These are phyloP conservation scores for Ogataea glucozyma DNA, from an alignment of 805 yeast species.

Conservation along the genomic window DNA sequence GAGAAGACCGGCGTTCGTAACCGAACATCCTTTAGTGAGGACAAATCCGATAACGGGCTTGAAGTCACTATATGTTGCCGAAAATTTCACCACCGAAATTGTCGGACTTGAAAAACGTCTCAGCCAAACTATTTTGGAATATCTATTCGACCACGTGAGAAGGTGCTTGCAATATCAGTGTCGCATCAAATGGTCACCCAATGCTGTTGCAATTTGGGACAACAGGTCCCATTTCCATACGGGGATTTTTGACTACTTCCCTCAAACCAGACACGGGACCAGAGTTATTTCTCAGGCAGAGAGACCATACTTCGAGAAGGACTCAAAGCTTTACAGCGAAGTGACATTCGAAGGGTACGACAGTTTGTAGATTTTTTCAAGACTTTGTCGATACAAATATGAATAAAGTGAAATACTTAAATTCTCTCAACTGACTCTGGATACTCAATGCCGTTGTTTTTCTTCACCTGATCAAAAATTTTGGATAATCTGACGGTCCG, in stretches of 20 bases:
- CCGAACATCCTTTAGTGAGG: slow-evolving; percentile 59
- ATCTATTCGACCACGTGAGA: slow-evolving; percentile 44
- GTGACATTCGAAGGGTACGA: slow-evolving; percentile 11
- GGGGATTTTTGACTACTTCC: slow-evolving; percentile 23
- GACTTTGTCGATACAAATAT: not conserved
- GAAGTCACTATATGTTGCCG: slow-evolving; percentile 54
- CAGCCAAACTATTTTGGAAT: slow-evolving; percentile 44
- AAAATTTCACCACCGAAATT: slow-evolving; percentile 49
- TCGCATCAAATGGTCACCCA: slow-evolving; percentile 48
- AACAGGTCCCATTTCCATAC: slow-evolving; percentile 54
- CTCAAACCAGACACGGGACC: slow-evolving; percentile 23
- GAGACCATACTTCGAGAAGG: slow-evolving; percentile 39
- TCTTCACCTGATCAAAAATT: slow-evolving; percentile 47
- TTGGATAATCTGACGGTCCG: slow-evolving; percentile 49
- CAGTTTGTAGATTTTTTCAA: not conserved
- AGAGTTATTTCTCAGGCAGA: slow-evolving; percentile 25
- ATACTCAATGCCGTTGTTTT: slow-evolving; percentile 43
- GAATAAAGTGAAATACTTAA: not conserved
- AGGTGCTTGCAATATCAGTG: slow-evolving; percentile 52
- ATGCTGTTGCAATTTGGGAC: slow-evolving; percentile 59
- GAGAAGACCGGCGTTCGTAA: slow-evolving; percentile 45
- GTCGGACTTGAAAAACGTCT: slow-evolving; percentile 51
- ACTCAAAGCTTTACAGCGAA: slow-evolving; percentile 31
- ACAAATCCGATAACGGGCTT: slow-evolving; percentile 63
- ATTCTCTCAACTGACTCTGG: slow-evolving; percentile 27